phyloP scores from a whole-genome alignment of 2,329 filamentous ascomycete species.

The Fusarium proliferatum region DNA sequence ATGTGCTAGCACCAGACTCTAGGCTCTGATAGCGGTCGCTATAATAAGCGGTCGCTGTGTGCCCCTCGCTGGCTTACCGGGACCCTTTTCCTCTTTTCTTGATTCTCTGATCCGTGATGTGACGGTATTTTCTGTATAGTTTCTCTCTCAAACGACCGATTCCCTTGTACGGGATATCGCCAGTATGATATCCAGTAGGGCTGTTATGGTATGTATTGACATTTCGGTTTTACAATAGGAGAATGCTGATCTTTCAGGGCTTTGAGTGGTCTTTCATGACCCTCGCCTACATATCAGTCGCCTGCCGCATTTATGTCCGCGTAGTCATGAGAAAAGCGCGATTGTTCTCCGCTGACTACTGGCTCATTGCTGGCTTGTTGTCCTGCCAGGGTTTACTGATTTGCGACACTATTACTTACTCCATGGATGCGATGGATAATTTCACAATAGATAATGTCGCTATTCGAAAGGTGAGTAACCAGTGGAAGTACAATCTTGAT shows the following conservation, averaged over 20 bases:
- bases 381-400: neutral
- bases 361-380: neutral
- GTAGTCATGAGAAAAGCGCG: neutral
- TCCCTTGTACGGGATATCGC: neutral
- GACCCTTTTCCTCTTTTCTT: neutral
- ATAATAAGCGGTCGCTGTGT: neutral
- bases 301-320: conserved; percentile 3
- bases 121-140: too few species aligned
- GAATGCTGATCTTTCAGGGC: neutral
- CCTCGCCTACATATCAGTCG: conserved; percentile 1
- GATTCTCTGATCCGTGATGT: neutral
- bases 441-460: neutral
- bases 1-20: neutral
- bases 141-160: neutral
- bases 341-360: neutral
- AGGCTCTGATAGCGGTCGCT: neutral
- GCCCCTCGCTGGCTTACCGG: neutral
- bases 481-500: neutral
- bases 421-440: conserved; percentile 7
- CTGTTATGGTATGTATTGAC: neutral
- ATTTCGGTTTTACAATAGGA: too few species aligned
- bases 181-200: conserved; percentile 8
- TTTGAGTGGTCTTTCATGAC: conserved; percentile 7
- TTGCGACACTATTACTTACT: conserved; percentile 2
- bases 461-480: neutral